Evolutionary conservation across 139 green algal genomes (phyloP).

Genomic region (Chlamydomonas asymmetrica): DNA sequence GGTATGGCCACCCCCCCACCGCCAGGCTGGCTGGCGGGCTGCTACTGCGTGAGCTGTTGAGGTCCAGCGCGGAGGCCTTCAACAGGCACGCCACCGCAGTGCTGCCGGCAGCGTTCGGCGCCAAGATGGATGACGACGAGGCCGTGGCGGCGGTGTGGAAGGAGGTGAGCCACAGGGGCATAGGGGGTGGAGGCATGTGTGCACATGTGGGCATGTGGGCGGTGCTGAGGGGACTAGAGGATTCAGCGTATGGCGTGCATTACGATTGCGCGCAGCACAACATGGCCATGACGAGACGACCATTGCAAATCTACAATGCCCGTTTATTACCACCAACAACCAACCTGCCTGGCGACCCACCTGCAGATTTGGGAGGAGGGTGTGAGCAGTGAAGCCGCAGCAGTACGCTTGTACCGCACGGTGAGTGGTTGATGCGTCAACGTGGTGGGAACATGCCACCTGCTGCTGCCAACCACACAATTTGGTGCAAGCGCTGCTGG

Average conservation of each 20-base stretch:
- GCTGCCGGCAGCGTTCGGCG: conserved; percentile 65
- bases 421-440: no score
- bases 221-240: no score
- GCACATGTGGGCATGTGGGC: no score
- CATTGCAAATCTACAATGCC: no score
- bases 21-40: conserved; percentile 57
- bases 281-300: no score
- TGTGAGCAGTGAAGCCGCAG: conserved; percentile 56
- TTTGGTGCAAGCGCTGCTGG: no score
- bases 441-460: no score
- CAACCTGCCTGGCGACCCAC: no score
- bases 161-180: conserved; percentile 33
- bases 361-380: conserved; percentile 72
- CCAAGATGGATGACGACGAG: conserved; percentile 57
- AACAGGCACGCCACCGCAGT: conserved; percentile 39
- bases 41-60: conserved; percentile 70
- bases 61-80: conserved; percentile 60
- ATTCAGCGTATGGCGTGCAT: no score
- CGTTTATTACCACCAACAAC: no score
- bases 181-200: not conserved
- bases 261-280: no score
- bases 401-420: conserved; percentile 59
- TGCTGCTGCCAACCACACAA: no score
- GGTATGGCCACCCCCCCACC: not conserved
- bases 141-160: conserved; percentile 65